Percentiles rank a stretch among this genome's conserved stretches.
These are phyloP conservation scores for Annulohypoxylon nitens DNA, from an alignment of 495 filamentous ascomycete genomes.

Conservation along the genomic window DNA sequence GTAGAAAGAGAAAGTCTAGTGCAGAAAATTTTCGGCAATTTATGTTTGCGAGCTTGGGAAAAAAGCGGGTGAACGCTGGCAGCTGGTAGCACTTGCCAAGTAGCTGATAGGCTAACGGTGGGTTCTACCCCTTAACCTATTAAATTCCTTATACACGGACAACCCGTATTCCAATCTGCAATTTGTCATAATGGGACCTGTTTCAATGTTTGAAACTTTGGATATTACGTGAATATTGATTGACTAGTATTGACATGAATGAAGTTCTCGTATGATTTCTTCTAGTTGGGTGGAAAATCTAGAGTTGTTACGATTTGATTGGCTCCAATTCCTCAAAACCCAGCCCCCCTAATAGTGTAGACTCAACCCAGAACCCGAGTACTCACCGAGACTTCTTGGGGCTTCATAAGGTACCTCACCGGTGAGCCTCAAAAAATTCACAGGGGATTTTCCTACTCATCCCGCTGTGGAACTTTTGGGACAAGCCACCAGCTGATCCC, in stretches of 20 bases:
- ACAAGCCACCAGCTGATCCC: constrained; percentile 61
- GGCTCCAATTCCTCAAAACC: background rate
- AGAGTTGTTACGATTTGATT: background rate
- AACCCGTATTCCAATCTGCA: background rate
- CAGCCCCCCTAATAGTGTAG: background rate
- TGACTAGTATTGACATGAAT: too few species aligned
- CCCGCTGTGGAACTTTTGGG: constrained; percentile 50
- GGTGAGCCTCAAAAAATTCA: background rate
- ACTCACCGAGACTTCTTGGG: background rate
- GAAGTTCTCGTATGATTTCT: background rate
- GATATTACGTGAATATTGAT: constrained; percentile 2
- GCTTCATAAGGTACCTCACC: background rate
- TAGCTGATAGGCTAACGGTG: background rate
- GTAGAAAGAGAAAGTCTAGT: background rate
- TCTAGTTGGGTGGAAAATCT: background rate
- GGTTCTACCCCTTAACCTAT: background rate
- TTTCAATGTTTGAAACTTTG: background rate
- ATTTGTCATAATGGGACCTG: constrained; percentile 1
- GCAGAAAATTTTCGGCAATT: constrained; percentile 15
- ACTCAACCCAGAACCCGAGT: background rate
- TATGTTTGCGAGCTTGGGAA: background rate
- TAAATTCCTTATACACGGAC: background rate
- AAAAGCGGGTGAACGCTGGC: background rate
- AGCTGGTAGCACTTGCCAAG: background rate
- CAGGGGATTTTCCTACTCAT: constrained; percentile 26